phyloP scores from a whole-genome alignment of 306 rosid genomes.

The Datisca glomerata region DNA sequence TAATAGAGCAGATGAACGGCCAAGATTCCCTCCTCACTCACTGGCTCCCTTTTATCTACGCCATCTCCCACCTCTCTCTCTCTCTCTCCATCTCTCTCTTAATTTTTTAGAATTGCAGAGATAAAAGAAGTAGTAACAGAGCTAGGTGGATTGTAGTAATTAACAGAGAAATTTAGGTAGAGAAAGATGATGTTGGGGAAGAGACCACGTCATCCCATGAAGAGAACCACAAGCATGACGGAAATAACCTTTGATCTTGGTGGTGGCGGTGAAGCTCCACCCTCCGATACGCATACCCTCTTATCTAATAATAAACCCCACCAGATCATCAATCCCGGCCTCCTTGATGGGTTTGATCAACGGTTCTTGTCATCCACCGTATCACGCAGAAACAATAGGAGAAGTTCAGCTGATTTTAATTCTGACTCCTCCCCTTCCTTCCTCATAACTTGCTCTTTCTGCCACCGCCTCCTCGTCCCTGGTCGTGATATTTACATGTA shows the following conservation, averaged over 20 bases:
- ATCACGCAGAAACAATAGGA: constrained; percentile 6
- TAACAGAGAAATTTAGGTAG: no score
- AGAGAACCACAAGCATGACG: constrained; percentile 64
- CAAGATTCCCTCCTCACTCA: constrained; percentile 38
- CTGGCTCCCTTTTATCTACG: constrained; percentile 45
- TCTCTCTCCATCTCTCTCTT: constrained; percentile 1
- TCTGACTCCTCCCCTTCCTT: constrained; percentile 3
- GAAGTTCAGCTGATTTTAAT: constrained; percentile 8
- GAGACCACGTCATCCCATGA: constrained; percentile 60
- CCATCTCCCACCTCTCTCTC: constrained; percentile 11
- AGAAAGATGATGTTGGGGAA: constrained; percentile 61
- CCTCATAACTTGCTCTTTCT: constrained; percentile 7
- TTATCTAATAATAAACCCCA: background rate
- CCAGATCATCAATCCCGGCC: background rate
- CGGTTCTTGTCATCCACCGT: constrained; percentile 1
- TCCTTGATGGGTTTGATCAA: constrained; percentile 10
- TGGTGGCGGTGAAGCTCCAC: constrained; percentile 4
- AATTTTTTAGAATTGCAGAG: background rate
- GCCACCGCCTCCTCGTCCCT: constrained; percentile 8
- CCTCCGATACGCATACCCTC: constrained; percentile 14
- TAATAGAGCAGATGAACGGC: no score
- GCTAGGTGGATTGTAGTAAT: no score
- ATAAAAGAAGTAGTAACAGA: background rate
- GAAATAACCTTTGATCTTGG: constrained; percentile 59
- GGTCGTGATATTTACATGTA: constrained; percentile 17